phyloP scores from a whole-genome alignment of 1,284 basidiomycete species.

The Ustilago esculenta region DNA sequence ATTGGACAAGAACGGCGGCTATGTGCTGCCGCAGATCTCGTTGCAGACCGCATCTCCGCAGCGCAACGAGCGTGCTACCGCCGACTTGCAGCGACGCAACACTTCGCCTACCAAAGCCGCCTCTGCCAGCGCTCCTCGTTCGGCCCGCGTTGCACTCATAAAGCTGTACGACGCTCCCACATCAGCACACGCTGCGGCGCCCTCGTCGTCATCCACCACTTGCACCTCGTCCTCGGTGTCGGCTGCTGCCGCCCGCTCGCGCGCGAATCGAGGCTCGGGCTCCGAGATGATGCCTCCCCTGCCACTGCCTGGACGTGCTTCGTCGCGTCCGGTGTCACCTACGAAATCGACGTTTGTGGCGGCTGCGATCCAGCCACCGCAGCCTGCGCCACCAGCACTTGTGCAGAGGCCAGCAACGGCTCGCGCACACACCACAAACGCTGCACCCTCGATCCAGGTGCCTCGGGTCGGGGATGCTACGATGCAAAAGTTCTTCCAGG shows the following conservation, averaged over 20 bases:
- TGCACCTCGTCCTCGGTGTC: slow-evolving; percentile 15
- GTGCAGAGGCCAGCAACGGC: slow-evolving; percentile 41
- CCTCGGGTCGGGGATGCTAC: slow-evolving; percentile 72
- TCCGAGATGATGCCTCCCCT: slow-evolving; percentile 47
- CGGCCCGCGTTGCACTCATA: slow-evolving; percentile 28
- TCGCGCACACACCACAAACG: slow-evolving; percentile 47
- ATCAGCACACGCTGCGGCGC: slow-evolving; percentile 7
- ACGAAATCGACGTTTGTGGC: slow-evolving; percentile 39
- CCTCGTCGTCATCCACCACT: slow-evolving; percentile 21
- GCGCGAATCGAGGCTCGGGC: slow-evolving; percentile 28
- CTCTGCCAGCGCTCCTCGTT: slow-evolving; percentile 21
- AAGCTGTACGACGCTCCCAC: slow-evolving; percentile 32
- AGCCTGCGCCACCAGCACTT: slow-evolving; percentile 15
- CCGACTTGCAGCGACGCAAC: slow-evolving; percentile 43
- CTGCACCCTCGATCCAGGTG: slow-evolving; percentile 51
- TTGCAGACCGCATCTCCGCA: slow-evolving; percentile 40
- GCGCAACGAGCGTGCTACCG: slow-evolving; percentile 23
- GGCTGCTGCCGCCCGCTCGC: slow-evolving; percentile 13
- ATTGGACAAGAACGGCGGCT: slow-evolving; percentile 12
- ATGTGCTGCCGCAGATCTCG: slow-evolving; percentile 37
- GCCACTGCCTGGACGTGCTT: slow-evolving; percentile 36
- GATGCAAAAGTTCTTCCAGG: slow-evolving; percentile 80
- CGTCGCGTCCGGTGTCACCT: slow-evolving; percentile 45
- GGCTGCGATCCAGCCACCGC: slow-evolving; percentile 5
- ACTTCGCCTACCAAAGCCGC: slow-evolving; percentile 40